Evolutionary conservation across 805 yeast species (phyloP).

Genomic region (Tanozyma kutaoensis): DNA sequence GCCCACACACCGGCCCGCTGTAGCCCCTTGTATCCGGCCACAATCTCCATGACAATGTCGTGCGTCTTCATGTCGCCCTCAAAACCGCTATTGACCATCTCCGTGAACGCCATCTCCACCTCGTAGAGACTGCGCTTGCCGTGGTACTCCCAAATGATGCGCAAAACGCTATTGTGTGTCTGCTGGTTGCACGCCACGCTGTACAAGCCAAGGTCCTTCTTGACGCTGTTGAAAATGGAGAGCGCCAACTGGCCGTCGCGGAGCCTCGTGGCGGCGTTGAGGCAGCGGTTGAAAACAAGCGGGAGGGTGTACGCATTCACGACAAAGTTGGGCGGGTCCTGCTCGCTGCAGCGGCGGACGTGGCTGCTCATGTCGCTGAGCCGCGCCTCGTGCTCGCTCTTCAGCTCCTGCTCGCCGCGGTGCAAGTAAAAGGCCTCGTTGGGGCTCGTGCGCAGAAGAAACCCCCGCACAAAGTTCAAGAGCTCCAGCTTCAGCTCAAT

Average conservation of each 20-base stretch:
- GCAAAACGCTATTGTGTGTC: constrained; percentile 25
- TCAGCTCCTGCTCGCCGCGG: constrained; percentile 5
- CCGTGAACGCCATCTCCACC: constrained; percentile 19
- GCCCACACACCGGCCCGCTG: no score
- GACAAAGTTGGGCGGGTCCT: constrained; percentile 11
- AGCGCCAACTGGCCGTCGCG: constrained; percentile 23
- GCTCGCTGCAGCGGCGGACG: constrained; percentile 7
- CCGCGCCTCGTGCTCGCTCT: constrained; percentile 4
- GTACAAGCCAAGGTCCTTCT: constrained; percentile 18
- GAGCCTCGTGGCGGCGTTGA: constrained; percentile 12
- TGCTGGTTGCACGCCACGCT: constrained; percentile 24
- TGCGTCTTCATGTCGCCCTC: constrained; percentile 22
- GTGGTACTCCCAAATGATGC: constrained; percentile 21
- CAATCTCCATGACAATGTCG: constrained; percentile 18
- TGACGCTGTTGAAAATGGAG: constrained; percentile 20
- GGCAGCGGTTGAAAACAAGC: constrained; percentile 16
- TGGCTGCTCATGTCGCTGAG: constrained; percentile 8
- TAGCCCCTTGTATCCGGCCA: no score
- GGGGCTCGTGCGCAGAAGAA: constrained; percentile 1
- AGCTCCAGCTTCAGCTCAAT: constrained; percentile 5
- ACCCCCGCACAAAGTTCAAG: constrained; percentile 9
- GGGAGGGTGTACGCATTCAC: constrained; percentile 23
- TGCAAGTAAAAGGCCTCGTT: constrained; percentile 2
- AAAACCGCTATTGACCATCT: constrained; percentile 29
- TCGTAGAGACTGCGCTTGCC: constrained; percentile 23